These are phyloP conservation scores for Dianthus caryophyllus DNA, from an alignment of 148 eudicot genomes.

Conservation along the genomic window DNA sequence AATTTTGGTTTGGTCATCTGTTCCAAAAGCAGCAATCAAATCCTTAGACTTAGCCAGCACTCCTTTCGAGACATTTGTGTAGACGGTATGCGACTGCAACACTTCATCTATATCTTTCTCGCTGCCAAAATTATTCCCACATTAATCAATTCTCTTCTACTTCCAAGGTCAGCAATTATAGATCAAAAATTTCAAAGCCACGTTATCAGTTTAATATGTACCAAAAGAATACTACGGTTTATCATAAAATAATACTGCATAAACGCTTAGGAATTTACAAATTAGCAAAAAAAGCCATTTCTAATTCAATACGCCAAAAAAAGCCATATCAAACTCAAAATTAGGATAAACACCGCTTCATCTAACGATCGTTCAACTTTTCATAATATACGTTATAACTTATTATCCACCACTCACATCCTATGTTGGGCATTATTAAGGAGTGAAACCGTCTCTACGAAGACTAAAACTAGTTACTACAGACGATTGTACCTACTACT, in stretches of 20 bases:
- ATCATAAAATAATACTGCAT: too few species aligned
- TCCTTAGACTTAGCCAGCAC: conserved; percentile 88
- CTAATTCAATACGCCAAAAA: neutral
- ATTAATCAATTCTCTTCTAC: neutral
- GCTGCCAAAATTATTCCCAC: conserved; percentile 28
- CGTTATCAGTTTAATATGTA: too few species aligned
- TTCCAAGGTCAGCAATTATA: neutral
- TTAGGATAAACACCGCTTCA: too few species aligned
- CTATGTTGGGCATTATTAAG: too few species aligned
- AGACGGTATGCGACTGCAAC: conserved; percentile 89
- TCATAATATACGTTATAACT: too few species aligned
- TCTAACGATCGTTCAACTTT: too few species aligned
- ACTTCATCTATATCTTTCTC: conserved; percentile 99
- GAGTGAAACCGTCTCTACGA: neutral
- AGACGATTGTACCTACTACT: too few species aligned
- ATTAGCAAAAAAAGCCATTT: neutral
- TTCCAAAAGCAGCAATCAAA: conserved; percentile 68
- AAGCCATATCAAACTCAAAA: too few species aligned
- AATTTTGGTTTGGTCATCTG: conserved; percentile 73
- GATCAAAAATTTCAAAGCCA: too few species aligned
- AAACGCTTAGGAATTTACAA: too few species aligned
- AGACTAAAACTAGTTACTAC: neutral
- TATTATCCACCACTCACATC: too few species aligned
- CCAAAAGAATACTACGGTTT: too few species aligned
- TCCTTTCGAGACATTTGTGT: conserved; percentile 89